Evolutionary conservation across 768 basidiomycete species (phyloP).

Genomic region (Suillus discolor): DNA sequence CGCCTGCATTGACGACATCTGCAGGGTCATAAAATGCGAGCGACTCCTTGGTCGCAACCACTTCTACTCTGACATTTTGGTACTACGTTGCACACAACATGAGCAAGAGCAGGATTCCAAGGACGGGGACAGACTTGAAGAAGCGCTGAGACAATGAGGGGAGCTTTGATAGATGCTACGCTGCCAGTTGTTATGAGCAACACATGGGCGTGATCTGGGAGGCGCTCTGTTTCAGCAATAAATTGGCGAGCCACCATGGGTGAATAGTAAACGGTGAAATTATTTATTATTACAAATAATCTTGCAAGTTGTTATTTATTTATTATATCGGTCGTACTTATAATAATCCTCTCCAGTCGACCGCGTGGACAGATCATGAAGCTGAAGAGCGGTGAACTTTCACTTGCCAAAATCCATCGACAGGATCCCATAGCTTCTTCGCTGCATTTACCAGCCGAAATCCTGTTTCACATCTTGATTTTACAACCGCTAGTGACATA

Average conservation of each 20-base stretch:
- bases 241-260: slow-evolving; percentile 18
- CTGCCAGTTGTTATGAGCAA: slow-evolving; percentile 89
- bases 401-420: too few species aligned
- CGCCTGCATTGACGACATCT: slow-evolving; percentile 52
- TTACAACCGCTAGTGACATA: too few species aligned
- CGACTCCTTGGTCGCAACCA: slow-evolving; percentile 80
- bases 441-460: too few species aligned
- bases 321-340: not conserved
- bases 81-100: slow-evolving; percentile 49
- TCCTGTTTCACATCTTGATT: too few species aligned
- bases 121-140: slow-evolving; percentile 47
- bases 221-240: slow-evolving; percentile 30
- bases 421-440: too few species aligned
- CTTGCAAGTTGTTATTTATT: not conserved
- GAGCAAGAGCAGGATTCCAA: not conserved
- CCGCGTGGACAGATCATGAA: too few species aligned
- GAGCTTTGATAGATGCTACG: slow-evolving; percentile 93
- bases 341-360: too few species aligned
- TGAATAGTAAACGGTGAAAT: not conserved
- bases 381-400: too few species aligned
- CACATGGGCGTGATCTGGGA: slow-evolving; percentile 51
- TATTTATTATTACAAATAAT: not conserved
- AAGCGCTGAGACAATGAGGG: slow-evolving; percentile 83
- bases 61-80: slow-evolving; percentile 73
- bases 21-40: slow-evolving; percentile 72